These are phyloP conservation scores for Mortierella sp. DNA, from an alignment of 371 early-diverging fungal species.

Conservation along the genomic window DNA sequence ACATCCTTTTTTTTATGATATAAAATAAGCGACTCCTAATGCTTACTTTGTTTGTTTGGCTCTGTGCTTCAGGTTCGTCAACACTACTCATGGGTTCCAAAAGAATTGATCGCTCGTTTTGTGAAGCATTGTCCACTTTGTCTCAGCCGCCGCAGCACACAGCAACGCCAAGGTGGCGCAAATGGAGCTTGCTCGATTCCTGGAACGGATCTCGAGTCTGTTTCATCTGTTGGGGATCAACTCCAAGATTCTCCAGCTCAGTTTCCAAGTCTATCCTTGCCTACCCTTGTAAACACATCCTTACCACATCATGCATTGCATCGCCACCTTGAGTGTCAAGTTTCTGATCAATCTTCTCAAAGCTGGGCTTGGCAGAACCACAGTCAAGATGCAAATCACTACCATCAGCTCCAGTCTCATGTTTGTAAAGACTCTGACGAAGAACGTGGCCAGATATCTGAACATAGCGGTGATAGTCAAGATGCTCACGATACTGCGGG, in stretches of 20 bases:
- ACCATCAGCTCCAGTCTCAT: constrained; percentile 2
- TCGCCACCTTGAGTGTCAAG: not conserved
- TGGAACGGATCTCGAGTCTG: not conserved
- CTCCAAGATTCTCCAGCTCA: not conserved
- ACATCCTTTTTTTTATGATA: not conserved
- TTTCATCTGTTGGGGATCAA: not conserved
- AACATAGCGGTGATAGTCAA: not conserved
- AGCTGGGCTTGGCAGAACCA: not conserved
- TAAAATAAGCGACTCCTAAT: too few species aligned
- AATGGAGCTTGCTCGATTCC: not conserved
- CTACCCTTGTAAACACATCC: not conserved
- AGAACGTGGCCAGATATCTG: not conserved
- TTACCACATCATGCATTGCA: not conserved
- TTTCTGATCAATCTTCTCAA: not conserved
- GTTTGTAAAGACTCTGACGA: constrained; percentile 2
- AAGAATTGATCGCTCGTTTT: constrained; percentile 70
- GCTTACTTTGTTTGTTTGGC: not conserved
- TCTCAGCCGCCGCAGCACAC: constrained; percentile 41
- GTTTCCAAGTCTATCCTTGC: not conserved
- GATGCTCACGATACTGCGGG: not conserved
- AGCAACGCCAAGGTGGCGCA: constrained; percentile 8
- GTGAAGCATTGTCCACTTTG: constrained; percentile 71
- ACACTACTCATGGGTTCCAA: constrained; percentile 71
- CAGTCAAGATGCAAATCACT: not conserved
- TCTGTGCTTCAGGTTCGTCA: constrained; percentile 59